Base-by-base conservation (phyloP, 78 protist genomes). In the Dictyostelium firmibasis region DNA sequence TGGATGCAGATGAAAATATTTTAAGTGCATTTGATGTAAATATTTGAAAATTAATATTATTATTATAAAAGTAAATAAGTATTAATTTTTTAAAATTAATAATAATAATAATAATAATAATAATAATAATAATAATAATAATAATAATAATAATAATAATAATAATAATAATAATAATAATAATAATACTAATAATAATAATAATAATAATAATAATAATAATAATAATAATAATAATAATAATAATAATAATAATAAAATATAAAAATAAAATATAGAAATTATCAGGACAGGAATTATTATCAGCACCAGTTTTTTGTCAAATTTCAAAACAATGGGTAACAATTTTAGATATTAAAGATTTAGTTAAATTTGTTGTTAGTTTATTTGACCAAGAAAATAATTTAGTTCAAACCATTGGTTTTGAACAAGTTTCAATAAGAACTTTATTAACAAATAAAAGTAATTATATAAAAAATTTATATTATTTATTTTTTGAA, bases 281-380 rank as follows among this genome's bases (percentile, higher is more conserved):
- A 27, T 14, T 87, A 35, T 64, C 67, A 20, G 29, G 41, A 2
- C 93, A 87, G 31, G 81, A 78, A 23, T 27, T 87, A 62, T 44
- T 78, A 41, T 87, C 93, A 29, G 72, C 75, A 57, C 93, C 93
- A 29, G 85, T 87, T 25, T 87, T 33, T 70, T 87, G 85, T 13
- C 11, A 20, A 16, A 38, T 33, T 5, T 47, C 67, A 70, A 87
- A 43, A 36, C 64, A 78, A 64, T 87, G 85, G 86, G 67, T 78
- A 13, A 78, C 93, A 33, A 87, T 87, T 64, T 31, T 87, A 13
- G 93, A 87, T 78, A 82, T 87, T 13, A 87, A 87, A 38, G 93
- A 87, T 79, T 27, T 87, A 9, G 67, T 57, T 4, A 41, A 64
- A 9, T 82, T 57, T 29, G 72, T 87, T 0, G 93, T 87, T 31